A percentile compares a stretch with the other conserved stretches of the same genome.
These are phyloP conservation scores for Aspergillus pseudonomiae DNA, from an alignment of 2,329 filamentous ascomycete genomes.

Conservation along the genomic window DNA sequence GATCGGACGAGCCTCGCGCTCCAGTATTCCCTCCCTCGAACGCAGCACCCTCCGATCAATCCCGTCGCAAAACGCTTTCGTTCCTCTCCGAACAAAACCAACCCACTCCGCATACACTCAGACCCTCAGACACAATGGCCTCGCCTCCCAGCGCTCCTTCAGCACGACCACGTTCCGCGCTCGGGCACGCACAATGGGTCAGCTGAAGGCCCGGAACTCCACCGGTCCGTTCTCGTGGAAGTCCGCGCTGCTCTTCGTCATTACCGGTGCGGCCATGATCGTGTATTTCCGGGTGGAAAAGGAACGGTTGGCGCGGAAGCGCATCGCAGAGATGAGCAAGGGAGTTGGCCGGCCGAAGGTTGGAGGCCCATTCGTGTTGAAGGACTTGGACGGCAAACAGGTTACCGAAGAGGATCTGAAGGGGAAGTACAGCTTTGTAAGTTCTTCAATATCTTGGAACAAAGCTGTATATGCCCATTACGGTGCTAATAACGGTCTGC, in stretches of 20 bases:
- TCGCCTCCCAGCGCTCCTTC: constrained; percentile 23
- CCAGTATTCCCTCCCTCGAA: constrained; percentile 14
- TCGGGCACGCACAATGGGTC: constrained; percentile 42
- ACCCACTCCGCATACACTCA: not conserved
- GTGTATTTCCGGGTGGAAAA: constrained; percentile 96
- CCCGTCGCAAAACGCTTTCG: constrained; percentile 9
- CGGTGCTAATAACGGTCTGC: constrained; percentile 7
- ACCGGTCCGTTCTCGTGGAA: constrained; percentile 84
- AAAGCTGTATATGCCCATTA: not conserved
- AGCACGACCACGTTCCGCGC: constrained; percentile 31
- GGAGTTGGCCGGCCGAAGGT: constrained; percentile 92
- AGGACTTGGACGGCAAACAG: constrained; percentile 76
- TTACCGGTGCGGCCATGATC: constrained; percentile 74
- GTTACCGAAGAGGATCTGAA: constrained; percentile 81
- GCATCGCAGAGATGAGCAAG: constrained; percentile 89
- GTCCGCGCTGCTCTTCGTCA: constrained; percentile 81
- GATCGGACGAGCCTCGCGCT: constrained; percentile 17
- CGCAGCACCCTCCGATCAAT: constrained; percentile 7
- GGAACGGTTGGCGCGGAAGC: constrained; percentile 82
- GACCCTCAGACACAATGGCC: constrained; percentile 8
- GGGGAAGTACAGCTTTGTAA: constrained; percentile 71
- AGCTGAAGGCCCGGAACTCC: constrained; percentile 42
- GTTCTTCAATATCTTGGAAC: constrained; percentile 18
- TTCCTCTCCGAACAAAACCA: not conserved
- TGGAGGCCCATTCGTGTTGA: constrained; percentile 79